These are phyloP conservation scores for Fraxinus pennsylvanica DNA, from an alignment of 257 asterid genomes.

Conservation along the genomic window DNA sequence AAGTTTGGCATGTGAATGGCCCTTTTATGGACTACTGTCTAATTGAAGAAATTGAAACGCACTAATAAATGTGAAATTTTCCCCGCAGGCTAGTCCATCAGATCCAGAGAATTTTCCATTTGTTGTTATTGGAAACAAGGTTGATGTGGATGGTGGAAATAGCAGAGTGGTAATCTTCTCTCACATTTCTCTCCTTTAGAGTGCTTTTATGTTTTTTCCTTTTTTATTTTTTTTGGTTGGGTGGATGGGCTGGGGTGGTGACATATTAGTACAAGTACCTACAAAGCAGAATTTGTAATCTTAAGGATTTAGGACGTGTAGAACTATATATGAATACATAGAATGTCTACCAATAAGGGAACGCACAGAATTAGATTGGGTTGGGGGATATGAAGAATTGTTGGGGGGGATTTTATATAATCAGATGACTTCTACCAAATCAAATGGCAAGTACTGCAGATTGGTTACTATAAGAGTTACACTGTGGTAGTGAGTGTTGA, in stretches of 20 bases:
- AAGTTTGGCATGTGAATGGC: neutral
- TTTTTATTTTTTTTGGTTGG: neutral
- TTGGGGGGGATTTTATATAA: neutral
- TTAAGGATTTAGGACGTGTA: neutral
- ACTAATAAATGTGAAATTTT: conserved; percentile 16
- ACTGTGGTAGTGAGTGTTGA: neutral
- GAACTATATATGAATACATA: neutral
- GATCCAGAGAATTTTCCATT: conserved; percentile 98
- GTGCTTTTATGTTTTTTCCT: neutral
- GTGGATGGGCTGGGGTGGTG: neutral
- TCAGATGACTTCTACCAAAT: neutral
- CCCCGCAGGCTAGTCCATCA: conserved; percentile 91
- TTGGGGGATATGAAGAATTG: neutral
- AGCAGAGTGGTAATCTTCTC: conserved; percentile 74
- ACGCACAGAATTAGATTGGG: neutral
- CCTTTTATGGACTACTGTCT: neutral
- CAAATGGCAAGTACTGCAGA: neutral
- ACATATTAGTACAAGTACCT: neutral
- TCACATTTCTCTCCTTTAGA: neutral
- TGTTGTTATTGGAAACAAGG: conserved; percentile 96
- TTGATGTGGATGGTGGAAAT: conserved; percentile 94
- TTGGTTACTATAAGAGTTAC: neutral
- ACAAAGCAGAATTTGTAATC: neutral
- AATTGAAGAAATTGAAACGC: neutral
- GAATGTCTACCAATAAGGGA: neutral